Conservation (phyloP, 2,329 filamentous ascomycete species). For the Dichotomopilus funicola region DNA sequence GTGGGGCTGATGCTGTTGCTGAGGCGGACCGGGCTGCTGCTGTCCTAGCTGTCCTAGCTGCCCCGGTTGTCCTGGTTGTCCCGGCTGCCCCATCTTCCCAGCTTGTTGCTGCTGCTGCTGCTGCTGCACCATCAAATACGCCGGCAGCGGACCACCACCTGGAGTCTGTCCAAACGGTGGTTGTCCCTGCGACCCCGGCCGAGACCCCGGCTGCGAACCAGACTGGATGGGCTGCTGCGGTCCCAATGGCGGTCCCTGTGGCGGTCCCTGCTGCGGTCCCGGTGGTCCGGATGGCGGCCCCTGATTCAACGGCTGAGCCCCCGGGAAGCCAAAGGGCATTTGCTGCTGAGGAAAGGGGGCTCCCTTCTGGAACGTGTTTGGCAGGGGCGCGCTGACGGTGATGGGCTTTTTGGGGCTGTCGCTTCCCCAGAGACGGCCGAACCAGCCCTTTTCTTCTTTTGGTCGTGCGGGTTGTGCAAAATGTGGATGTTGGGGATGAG, state of each 20-base stretch:
- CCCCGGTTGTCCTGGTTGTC: neutral
- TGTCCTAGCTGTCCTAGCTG: slow-evolving; percentile 3
- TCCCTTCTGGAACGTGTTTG: slow-evolving; percentile 11
- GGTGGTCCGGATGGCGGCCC: neutral
- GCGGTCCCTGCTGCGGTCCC: slow-evolving; percentile 1
- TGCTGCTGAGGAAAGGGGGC: neutral
- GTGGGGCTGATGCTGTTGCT: neutral
- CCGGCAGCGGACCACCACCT: too few relatives aligned
- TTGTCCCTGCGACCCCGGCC: too few relatives aligned
- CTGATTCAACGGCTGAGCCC: too few relatives aligned
- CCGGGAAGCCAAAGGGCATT: neutral
- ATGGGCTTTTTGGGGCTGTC: slow-evolving; percentile 9
- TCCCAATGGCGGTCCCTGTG: neutral
- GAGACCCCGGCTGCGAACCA: too few relatives aligned
- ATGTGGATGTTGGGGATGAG: too few relatives aligned
- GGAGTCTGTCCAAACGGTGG: too few relatives aligned
- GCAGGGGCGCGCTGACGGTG: neutral
- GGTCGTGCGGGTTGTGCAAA: neutral
- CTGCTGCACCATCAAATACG: too few relatives aligned
- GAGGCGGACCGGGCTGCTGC: neutral
- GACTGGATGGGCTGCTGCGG: neutral
- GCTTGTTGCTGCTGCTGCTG: too few relatives aligned
- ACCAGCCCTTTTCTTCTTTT: slow-evolving; percentile 16
- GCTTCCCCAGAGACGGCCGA: slow-evolving; percentile 12
- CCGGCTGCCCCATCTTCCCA: neutral